Conservation (phyloP, 2,329 filamentous ascomycete species). For the Sclerotinia glacialis region DNA sequence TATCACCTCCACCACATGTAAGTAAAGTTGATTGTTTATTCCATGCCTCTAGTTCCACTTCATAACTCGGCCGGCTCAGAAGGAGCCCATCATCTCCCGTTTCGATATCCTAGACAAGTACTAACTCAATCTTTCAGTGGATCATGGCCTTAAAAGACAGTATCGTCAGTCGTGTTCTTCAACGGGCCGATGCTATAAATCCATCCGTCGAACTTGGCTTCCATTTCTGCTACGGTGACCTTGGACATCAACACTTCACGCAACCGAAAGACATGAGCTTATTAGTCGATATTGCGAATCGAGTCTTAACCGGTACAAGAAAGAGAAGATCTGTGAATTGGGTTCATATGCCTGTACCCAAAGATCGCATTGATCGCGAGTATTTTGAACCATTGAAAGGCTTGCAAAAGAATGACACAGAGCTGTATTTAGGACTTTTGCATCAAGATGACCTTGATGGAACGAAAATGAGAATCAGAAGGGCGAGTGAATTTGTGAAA, state of each 20-base stretch:
- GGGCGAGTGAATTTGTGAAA: conserved; percentile 37
- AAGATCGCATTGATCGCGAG: conserved; percentile 39
- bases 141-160: conserved; percentile 37
- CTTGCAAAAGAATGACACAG: conserved; percentile 37
- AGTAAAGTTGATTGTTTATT: background rate
- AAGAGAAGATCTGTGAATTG: conserved; percentile 41
- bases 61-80: background rate
- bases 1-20: conserved; percentile 12
- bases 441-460: conserved; percentile 43
- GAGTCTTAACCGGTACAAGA: conserved; percentile 31
- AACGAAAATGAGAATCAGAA: conserved; percentile 41
- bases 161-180: conserved; percentile 39
- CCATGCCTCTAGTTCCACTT: conserved; percentile 36
- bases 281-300: conserved; percentile 42
- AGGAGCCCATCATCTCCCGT: background rate
- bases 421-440: conserved; percentile 45
- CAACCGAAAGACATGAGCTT: conserved; percentile 40
- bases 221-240: conserved; percentile 50
- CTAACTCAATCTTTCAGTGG: conserved; percentile 5
- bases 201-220: conserved; percentile 44
- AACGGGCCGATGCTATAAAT: conserved; percentile 39
- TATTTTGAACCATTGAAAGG: conserved; percentile 44
- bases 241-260: conserved; percentile 45
- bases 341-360: conserved; percentile 47
- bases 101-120: background rate